A percentile compares a stretch with the other conserved stretches of the same genome.
These are phyloP conservation scores for Cryphonectria japonica DNA, from an alignment of 2,329 filamentous ascomycete genomes.

Conservation along the genomic window DNA sequence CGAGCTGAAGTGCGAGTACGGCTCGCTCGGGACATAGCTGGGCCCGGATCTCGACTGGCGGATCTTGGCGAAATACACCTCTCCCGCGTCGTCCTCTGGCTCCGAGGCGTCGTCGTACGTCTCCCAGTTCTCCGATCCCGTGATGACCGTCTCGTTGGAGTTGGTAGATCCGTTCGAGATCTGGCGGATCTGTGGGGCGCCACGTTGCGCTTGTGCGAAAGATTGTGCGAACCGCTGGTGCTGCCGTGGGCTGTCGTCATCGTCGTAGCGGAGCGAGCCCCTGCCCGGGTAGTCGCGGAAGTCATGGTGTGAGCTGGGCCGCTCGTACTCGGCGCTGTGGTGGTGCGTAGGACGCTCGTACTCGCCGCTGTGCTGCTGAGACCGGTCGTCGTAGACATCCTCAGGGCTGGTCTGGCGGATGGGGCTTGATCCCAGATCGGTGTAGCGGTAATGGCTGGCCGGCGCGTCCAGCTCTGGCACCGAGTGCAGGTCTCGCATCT, in stretches of 20 bases:
- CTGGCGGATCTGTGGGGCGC: slow-evolving; percentile 58
- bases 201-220: slow-evolving; percentile 45
- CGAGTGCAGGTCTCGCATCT: slow-evolving; percentile 79
- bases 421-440: slow-evolving; percentile 57
- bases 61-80: slow-evolving; percentile 80
- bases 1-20: slow-evolving; percentile 61
- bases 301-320: slow-evolving; percentile 44
- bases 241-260: slow-evolving; percentile 35
- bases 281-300: slow-evolving; percentile 42
- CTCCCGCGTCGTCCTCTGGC: slow-evolving; percentile 71
- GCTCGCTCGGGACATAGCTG: slow-evolving; percentile 18
- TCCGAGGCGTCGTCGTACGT: slow-evolving; percentile 88
- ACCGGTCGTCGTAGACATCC: slow-evolving; percentile 79
- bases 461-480: slow-evolving; percentile 57
- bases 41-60: slow-evolving; percentile 57
- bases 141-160: slow-evolving; percentile 60
- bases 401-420: slow-evolving; percentile 71
- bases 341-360: slow-evolving; percentile 40
- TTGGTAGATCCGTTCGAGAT: slow-evolving; percentile 68
- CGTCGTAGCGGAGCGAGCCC: slow-evolving; percentile 25
- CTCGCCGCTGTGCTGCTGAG: slow-evolving; percentile 33
- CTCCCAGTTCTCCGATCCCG: slow-evolving; percentile 96
- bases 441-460: slow-evolving; percentile 50
- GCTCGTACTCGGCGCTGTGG: slow-evolving; percentile 39
- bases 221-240: slow-evolving; percentile 39